These are phyloP conservation scores for Asterionellopsis glacialis DNA, from an alignment of 108 stramenopile genomes.

Conservation along the genomic window DNA sequence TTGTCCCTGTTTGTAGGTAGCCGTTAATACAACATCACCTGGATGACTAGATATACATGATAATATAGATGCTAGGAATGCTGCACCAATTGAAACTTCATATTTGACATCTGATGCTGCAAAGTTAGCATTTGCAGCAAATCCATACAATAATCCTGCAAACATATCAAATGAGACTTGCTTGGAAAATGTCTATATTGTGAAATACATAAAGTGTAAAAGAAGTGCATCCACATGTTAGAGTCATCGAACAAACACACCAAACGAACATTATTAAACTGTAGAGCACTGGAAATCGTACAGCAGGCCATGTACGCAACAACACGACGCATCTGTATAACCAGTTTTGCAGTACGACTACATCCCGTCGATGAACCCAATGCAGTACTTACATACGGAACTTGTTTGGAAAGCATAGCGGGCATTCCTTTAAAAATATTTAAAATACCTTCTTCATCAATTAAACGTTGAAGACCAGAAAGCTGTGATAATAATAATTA, in stretches of 20 bases:
- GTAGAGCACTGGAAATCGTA: background rate
- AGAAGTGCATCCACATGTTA: background rate
- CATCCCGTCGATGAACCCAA: too few species aligned
- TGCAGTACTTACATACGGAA: constrained; percentile 4
- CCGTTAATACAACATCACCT: constrained; percentile 68
- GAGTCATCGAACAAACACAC: too few species aligned
- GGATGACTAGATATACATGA: constrained; percentile 91
- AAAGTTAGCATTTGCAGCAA: constrained; percentile 9
- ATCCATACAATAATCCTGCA: constrained; percentile 54
- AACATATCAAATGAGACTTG: constrained; percentile 86
- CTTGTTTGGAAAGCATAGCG: constrained; percentile 92
- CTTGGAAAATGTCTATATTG: constrained; percentile 86
- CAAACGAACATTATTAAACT: too few species aligned
- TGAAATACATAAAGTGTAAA: background rate
- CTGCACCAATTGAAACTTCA: constrained; percentile 61
- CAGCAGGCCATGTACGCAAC: background rate
- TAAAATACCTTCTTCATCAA: constrained; percentile 57
- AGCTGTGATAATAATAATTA: too few species aligned
- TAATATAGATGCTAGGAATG: constrained; percentile 73
- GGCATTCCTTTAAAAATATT: constrained; percentile 68
- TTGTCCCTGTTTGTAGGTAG: background rate
- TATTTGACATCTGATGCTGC: constrained; percentile 36
- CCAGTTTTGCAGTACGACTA: too few species aligned
- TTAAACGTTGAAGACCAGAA: constrained; percentile 46
- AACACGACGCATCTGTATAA: too few species aligned